These are phyloP conservation scores for Fistulinella staudtii DNA, from an alignment of 1,284 basidiomycete genomes.

Conservation along the genomic window DNA sequence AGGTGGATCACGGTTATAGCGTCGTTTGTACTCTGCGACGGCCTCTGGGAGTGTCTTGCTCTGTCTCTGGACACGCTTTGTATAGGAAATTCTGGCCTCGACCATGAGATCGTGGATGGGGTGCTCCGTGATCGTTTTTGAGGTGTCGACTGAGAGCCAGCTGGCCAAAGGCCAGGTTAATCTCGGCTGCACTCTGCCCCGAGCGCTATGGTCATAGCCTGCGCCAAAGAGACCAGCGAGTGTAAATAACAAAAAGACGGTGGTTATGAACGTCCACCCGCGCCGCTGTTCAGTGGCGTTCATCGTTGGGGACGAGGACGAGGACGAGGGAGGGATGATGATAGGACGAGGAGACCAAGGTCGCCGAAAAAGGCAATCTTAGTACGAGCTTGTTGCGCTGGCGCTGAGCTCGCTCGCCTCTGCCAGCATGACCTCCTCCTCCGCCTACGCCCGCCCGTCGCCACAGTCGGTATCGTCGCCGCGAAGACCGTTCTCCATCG, in stretches of 20 bases:
- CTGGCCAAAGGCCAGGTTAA: no score
- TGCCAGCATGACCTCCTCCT: constrained; percentile 27
- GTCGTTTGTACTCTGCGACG: constrained; percentile 70
- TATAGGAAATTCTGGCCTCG: constrained; percentile 67
- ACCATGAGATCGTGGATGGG: constrained; percentile 83
- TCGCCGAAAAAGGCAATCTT: constrained; percentile 24
- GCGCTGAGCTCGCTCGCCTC: constrained; percentile 2
- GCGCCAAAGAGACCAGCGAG: constrained; percentile 52
- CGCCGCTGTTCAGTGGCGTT: constrained; percentile 21
- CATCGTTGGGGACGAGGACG: no score
- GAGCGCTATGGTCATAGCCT: constrained; percentile 22
- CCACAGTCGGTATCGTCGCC: no score
- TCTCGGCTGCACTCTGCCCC: no score
- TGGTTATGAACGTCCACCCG: constrained; percentile 43
- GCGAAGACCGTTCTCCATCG: constrained; percentile 32
- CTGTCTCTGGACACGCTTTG: constrained; percentile 64
- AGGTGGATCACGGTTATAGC: constrained; percentile 80
- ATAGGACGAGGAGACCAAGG: no score
- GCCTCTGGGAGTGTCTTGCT: constrained; percentile 74
- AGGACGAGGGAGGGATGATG: no score
- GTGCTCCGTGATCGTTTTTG: constrained; percentile 48
- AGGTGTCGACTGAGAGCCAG: no score
- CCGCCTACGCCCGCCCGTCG: constrained; percentile 23
- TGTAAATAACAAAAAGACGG: constrained; percentile 51
- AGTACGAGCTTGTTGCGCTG: no score